These are phyloP conservation scores for Coccinonectria pachysandricola DNA, from an alignment of 2,329 filamentous ascomycete species.

Conservation along the genomic window DNA sequence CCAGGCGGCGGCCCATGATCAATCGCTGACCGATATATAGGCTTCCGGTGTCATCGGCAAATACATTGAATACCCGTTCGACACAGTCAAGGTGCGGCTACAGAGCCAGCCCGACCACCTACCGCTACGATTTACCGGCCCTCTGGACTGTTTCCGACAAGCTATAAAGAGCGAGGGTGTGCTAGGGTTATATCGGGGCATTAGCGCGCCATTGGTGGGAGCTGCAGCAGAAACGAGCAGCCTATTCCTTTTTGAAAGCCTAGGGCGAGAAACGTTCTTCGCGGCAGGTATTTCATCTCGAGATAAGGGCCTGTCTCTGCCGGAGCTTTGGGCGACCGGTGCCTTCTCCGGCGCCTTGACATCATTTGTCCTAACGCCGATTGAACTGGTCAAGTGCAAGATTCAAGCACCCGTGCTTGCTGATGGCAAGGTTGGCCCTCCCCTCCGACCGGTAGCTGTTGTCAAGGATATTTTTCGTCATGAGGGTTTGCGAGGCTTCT, in stretches of 20 bases:
- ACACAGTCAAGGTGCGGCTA: conserved; percentile 93
- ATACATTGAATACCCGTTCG: conserved; percentile 96
- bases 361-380: conserved; percentile 82
- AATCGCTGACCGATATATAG: conserved; percentile 28
- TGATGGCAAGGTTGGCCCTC: conserved; percentile 31
- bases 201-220: conserved; percentile 81
- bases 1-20: neutral
- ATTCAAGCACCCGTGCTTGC: conserved; percentile 65
- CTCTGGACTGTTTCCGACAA: conserved; percentile 87
- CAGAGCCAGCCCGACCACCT: conserved; percentile 87
- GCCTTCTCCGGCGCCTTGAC: conserved; percentile 83
- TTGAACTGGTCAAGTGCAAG: conserved; percentile 97
- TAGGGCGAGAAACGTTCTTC: conserved; percentile 58
- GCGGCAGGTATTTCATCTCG: conserved; percentile 35
- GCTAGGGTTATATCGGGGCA: conserved; percentile 76
- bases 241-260: conserved; percentile 82
- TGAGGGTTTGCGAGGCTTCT: conserved; percentile 78
- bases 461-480: conserved; percentile 72
- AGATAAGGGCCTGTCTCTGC: conserved; percentile 58
- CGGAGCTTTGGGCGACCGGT: conserved; percentile 67
- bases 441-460: conserved; percentile 57
- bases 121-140: conserved; percentile 73
- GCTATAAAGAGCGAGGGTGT: conserved; percentile 73
- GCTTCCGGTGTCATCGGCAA: conserved; percentile 81
- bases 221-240: conserved; percentile 88